Base-by-base conservation (phyloP, 768 basidiomycete genomes). In the Leccinum variicolor region DNA sequence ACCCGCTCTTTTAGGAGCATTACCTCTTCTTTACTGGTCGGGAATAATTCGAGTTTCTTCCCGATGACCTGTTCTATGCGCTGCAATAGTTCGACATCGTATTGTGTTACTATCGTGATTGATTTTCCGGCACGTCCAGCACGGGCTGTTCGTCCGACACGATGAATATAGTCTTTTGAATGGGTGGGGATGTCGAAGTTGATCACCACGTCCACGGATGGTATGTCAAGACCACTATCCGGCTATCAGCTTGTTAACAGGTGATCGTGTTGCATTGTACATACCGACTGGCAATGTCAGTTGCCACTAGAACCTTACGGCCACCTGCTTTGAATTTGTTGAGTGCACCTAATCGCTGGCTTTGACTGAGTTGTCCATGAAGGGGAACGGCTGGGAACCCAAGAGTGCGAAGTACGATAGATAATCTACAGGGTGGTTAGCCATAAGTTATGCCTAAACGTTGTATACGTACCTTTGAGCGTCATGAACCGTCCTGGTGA, bases 81-180 rank as follows among this genome's bases (percentile, higher is more conserved):
- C 73, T 97, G 94, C 5, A 98, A 75, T 47, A 98, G 81, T 74
- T 98, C 97, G 54, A 99, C 94, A 64, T 99, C 97, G 73, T 98
- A 99, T 74, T 99, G 97, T 6, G 96, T 93, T 23, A 98, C 94
- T 43, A 99, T 83, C n/a, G 95, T 97, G 66, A 99, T 90, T 1
- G 92, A 88, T 76, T 98, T 98, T 46, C 97, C 97, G 2, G 94
- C 86, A 45, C 97, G 85, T n/a, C 97, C 97, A 3, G 97, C 97
- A 68, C 97, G 89, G 6, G 97, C 97, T 31, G 97, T 99, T 56
- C 97, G 85, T 39, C 97, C 97, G 10, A 99, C 97, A 46, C 97
- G 86, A 70, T 99, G 97, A 51, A 99, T 97, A 74, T 99, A 99
- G 72, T 98, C 97, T 77, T 99, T 98, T 15, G 95, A 98, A 71